Percentiles rank a stretch among this genome's conserved stretches.
Conservation (phyloP, 495 filamentous ascomycete species). For the Aspergillus homomorphus region DNA sequence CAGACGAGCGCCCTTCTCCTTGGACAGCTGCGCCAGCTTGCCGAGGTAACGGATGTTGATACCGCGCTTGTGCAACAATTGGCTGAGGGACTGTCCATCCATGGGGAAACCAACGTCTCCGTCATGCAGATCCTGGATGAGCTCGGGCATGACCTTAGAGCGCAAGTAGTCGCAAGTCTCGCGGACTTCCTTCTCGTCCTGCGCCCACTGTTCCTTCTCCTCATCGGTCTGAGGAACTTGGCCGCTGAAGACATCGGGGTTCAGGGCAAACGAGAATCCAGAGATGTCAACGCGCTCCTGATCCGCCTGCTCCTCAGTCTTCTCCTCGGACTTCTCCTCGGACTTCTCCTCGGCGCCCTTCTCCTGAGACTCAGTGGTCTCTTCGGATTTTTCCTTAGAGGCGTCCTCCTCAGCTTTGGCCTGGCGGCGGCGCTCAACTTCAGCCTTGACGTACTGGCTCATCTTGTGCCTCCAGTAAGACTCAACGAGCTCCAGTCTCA, state of each 20-base stretch:
- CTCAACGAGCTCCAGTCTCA: constrained; percentile 87
- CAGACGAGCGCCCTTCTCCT: constrained; percentile 65
- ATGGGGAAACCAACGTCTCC: constrained; percentile 96
- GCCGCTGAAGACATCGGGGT: constrained; percentile 93
- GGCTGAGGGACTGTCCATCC: constrained; percentile 88
- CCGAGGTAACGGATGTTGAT: constrained; percentile 97
- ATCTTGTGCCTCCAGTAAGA: constrained; percentile 78
- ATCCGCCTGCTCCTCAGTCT: constrained; percentile 36
- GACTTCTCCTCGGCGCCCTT: constrained; percentile 30
- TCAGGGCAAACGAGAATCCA: constrained; percentile 81
- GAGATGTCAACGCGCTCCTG: constrained; percentile 75
- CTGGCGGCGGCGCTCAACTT: constrained; percentile 59
- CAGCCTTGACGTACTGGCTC: constrained; percentile 75
- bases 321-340: constrained; percentile 27
- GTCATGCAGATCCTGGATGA: constrained; percentile 80
- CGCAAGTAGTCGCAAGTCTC: constrained; percentile 77
- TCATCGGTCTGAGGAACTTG: constrained; percentile 86
- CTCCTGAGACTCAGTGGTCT: constrained; percentile 27
- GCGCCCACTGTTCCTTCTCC: constrained; percentile 78
- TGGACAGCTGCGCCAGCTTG: constrained; percentile 66
- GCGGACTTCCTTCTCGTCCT: constrained; percentile 87
- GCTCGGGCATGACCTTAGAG: constrained; percentile 66
- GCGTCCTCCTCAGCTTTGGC: constrained; percentile 39
- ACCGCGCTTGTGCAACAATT: constrained; percentile 92
- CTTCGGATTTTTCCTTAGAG: constrained; percentile 43